Evolutionary conservation across 345 rosid species (phyloP).

Genomic region (Excoecaria cochinchinensis): DNA sequence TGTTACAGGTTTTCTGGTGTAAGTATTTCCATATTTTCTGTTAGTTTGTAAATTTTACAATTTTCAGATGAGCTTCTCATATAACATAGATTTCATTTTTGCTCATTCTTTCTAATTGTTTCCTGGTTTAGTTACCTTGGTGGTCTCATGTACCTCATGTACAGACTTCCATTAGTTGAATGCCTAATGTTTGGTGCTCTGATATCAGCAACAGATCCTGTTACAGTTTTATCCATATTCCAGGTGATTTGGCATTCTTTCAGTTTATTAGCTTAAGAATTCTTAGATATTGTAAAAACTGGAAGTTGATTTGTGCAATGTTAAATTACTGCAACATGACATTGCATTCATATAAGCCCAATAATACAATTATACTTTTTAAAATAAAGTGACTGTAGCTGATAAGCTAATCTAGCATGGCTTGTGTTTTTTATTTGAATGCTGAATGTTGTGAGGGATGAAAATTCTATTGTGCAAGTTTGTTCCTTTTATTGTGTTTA

Average conservation of each 20-base stretch:
- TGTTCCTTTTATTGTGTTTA: neutral
- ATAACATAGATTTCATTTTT: neutral
- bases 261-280: conserved; percentile 1
- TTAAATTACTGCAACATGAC: neutral
- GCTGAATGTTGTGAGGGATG: conserved; percentile 5
- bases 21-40: conserved; percentile 35
- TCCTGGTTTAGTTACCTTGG: conserved; percentile 74
- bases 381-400: neutral
- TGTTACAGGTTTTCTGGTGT: conserved; percentile 91
- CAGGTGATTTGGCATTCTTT: conserved; percentile 51
- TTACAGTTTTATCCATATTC: conserved; percentile 92
- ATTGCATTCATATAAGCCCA: neutral
- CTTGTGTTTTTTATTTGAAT: neutral
- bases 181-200: conserved; percentile 99
- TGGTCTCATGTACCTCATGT: conserved; percentile 79
- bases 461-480: neutral
- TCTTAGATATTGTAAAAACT: neutral
- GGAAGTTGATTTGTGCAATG: neutral
- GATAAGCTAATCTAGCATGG: neutral
- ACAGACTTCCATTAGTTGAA: conserved; percentile 84
- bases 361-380: no score
- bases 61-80: neutral
- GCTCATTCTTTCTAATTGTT: conserved; percentile 10
- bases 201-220: conserved; percentile 99
- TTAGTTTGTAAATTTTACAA: neutral